phyloP scores from a whole-genome alignment of 140 eudicot genomes.

The Stevia rebaudiana region DNA sequence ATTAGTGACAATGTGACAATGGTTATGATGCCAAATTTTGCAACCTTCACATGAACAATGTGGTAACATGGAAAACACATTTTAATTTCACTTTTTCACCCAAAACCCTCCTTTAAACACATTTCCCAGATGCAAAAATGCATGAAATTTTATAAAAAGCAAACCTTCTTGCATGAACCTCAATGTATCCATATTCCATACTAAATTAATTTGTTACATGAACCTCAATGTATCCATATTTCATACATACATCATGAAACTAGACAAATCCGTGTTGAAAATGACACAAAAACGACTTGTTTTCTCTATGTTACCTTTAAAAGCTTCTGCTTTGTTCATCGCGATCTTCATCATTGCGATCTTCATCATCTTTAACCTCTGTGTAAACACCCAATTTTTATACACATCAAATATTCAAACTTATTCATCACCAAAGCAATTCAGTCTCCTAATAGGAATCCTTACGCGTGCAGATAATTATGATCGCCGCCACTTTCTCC shows the following conservation, averaged over 20 bases:
- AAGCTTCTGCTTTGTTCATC: conserved; percentile 31
- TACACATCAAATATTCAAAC: conserved; percentile 21
- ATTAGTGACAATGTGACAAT: background rate
- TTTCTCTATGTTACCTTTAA: conserved; percentile 31
- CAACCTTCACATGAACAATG: conserved; percentile 27
- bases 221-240: conserved; percentile 22
- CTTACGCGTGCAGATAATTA: conserved; percentile 54
- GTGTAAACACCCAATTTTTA: conserved; percentile 25
- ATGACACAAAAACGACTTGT: conserved; percentile 33
- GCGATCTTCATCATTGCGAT: conserved; percentile 24
- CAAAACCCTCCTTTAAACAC: conserved; percentile 19
- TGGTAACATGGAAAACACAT: conserved; percentile 19
- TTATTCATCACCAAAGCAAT: conserved; percentile 24
- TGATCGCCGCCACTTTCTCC: conserved; percentile 72
- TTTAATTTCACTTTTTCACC: conserved; percentile 25
- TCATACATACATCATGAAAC: conserved; percentile 13
- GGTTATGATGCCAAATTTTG: background rate
- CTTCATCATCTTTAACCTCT: conserved; percentile 49
- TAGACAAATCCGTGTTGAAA: conserved; percentile 9
- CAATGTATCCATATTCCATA: conserved; percentile 16
- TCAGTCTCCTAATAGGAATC: conserved; percentile 65
- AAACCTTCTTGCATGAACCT: conserved; percentile 23
- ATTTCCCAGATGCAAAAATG: conserved; percentile 26
- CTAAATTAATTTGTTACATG: conserved; percentile 3
- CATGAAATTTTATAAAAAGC: conserved; percentile 24